Base-by-base conservation (phyloP, 2,329 filamentous ascomycete species). In the Colletotrichum musae region DNA sequence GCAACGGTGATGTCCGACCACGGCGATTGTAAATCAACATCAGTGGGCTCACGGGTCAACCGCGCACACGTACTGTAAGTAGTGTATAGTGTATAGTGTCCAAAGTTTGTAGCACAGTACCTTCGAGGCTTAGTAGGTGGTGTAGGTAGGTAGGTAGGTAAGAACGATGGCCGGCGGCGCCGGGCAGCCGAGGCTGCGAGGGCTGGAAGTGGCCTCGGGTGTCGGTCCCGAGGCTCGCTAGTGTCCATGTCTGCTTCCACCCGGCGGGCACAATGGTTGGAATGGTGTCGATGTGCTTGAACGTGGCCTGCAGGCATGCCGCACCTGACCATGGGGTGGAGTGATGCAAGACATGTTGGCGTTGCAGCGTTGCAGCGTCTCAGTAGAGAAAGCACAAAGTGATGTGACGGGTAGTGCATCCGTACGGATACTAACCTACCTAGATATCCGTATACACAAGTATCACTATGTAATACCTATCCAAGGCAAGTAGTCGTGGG, bases 251-350 rank as follows among this genome's bases (percentile, higher is more conserved):
- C 13, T 43, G 41, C 41, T 15, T n/a, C 15, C 45, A n/a, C 39
- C 45, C 45, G 58, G 58, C 58, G 50, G 58, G 47, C 58, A 60
- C 28, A 45, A 24, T 36, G 26, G n/a, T 41, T 12, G 50, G 26
- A 26, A 24, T 15, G 50, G 48, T 26, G 48, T 53, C 51, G 58
- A 41, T 21, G 41, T 45, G 50, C 48, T 15, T 41, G 13, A 48
- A 53, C 24, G 36, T 61, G 51, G 18, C 58, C 50, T 61, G 58
- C 58, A 61, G 53, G 58, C 32, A 61, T 61, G 58, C 32, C n/a
- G 50, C 21, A 36, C 10, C 32, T 10, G 28, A 28, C 10, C 16
- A 9, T 28, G 24, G 21, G 48, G 36, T 13, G 45, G 45, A 43
- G 41, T 43, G 13, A 26, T 21, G 58, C 58, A 28, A 28, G 45